phyloP scores from a whole-genome alignment of 129 eudicot species.

The Flaveria brownii region DNA sequence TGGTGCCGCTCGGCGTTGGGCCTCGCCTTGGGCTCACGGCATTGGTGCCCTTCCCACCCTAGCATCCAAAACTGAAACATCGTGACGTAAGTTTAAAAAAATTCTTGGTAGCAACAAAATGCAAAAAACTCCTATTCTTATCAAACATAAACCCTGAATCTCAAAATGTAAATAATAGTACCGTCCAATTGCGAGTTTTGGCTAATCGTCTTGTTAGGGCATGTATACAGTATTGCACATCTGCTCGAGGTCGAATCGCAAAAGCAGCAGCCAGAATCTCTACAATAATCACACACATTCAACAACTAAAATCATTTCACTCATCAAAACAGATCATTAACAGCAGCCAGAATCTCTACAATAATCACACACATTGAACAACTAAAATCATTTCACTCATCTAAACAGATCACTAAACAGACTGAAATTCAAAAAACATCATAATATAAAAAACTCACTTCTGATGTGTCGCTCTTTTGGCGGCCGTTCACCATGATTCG shows the following conservation, averaged over 20 bases:
- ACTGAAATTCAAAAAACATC: not conserved
- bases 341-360: slow-evolving; percentile 77
- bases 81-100: too few relatives aligned
- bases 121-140: not conserved
- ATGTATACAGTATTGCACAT: slow-evolving; percentile 88
- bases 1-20: too few relatives aligned
- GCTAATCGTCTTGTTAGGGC: slow-evolving; percentile 82
- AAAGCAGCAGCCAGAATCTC: slow-evolving; percentile 87
- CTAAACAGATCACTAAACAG: not conserved
- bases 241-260: slow-evolving; percentile 87
- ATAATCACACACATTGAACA: not conserved
- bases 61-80: too few relatives aligned
- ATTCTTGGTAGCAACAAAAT: not conserved
- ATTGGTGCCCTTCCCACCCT: too few relatives aligned
- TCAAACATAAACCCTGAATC: slow-evolving; percentile 11
- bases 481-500: slow-evolving; percentile 95
- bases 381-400: slow-evolving; percentile 12
- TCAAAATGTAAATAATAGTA: slow-evolving; percentile 10
- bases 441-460: slow-evolving; percentile 51
- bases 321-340: slow-evolving; percentile 7
- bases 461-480: slow-evolving; percentile 94
- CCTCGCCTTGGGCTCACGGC: too few relatives aligned
- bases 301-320: not conserved
- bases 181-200: slow-evolving; percentile 98
- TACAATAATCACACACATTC: slow-evolving; percentile 21